Base-by-base conservation (phyloP, 768 basidiomycete species). In the Lactarius sp. region DNA sequence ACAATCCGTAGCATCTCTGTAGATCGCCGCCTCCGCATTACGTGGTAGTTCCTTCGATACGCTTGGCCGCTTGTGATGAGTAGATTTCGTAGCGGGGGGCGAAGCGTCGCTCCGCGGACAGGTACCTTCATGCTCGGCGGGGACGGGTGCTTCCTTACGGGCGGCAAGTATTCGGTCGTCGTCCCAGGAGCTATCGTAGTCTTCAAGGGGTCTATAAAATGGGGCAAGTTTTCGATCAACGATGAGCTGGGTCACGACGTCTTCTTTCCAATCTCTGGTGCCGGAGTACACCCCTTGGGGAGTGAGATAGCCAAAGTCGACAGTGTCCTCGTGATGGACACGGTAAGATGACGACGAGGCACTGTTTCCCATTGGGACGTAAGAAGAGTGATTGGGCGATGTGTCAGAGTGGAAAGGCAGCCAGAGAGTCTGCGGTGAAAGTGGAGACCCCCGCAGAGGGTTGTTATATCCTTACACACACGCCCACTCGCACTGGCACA, bases 141-240 rank as follows among this genome's bases (percentile, higher is more conserved):
- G 81, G 42, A 82, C 81, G 16, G 79, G 71, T 18, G 80, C 73
- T 60, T 87, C 87, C 77, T 86, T 92, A 70, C 93, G 82, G 4
- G 88, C 87, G 8, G 88, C 83, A 33, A 94, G 83, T 64, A 98
- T 87, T 73, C 86, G 87, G 57, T 92, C 92, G 69, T 92, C 88
- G 66, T 90, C 87, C 93, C 93, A 98, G 49, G 83, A 82, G 14
- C 90, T 87, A 37, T 89, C 86, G 73, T 90, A 97, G 67, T 98
- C 96, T 72, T 97, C 94, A 50, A 99, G 80, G 13, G 97, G 96
- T 41, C 94, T 84, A 74, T 98, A 98, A 77, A 98, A 98, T 1
- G 97, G 97, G 0, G 95, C 94, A 47, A 99, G 83, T 70, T 83
- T 87, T 73, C 92, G 86, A 69, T 91, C 87, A 70, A 87, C 78